Conservation (phyloP, 1,284 basidiomycete species). For the Pseudozyma hubeiensis region DNA sequence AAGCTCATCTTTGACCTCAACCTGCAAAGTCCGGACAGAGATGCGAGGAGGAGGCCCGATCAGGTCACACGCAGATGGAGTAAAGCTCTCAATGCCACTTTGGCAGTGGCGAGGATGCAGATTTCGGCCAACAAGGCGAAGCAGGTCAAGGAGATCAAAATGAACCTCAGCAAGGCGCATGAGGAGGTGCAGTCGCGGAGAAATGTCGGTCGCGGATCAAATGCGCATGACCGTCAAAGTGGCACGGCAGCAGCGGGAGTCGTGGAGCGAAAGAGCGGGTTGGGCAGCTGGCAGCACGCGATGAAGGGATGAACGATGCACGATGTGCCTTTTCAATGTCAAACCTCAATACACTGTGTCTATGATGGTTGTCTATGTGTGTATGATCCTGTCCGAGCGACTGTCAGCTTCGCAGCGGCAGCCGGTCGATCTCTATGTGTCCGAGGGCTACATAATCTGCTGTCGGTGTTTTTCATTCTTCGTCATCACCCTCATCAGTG, state of each 20-base stretch:
- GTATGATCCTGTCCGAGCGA: too few species aligned
- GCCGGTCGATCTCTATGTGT: too few species aligned
- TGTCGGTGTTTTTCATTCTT: neutral
- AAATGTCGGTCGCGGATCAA: neutral
- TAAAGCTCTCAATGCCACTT: slow-evolving; percentile 27
- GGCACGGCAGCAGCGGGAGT: neutral
- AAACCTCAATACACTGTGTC: slow-evolving; percentile 15
- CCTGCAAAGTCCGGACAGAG: slow-evolving; percentile 16
- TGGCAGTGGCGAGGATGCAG: slow-evolving; percentile 33
- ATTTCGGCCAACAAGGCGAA: slow-evolving; percentile 16
- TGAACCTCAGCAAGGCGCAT: slow-evolving; percentile 31
- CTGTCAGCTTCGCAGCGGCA: neutral
- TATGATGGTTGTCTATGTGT: too few species aligned
- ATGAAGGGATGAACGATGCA: neutral
- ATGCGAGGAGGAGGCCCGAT: slow-evolving; percentile 6
- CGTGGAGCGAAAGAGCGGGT: slow-evolving; percentile 1
- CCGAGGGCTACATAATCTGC: neutral
- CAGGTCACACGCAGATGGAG: slow-evolving; percentile 23
- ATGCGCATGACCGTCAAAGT: neutral
- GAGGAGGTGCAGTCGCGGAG: slow-evolving; percentile 27
- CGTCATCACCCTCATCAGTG: neutral
- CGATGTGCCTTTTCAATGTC: neutral
- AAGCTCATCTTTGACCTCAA: slow-evolving; percentile 39
- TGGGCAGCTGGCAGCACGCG: slow-evolving; percentile 7
- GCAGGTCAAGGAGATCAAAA: slow-evolving; percentile 20